A percentile compares a stretch with the other conserved stretches of the same genome.
Conservation (phyloP, 768 basidiomycete genomes). For the Auricularia sp. region DNA sequence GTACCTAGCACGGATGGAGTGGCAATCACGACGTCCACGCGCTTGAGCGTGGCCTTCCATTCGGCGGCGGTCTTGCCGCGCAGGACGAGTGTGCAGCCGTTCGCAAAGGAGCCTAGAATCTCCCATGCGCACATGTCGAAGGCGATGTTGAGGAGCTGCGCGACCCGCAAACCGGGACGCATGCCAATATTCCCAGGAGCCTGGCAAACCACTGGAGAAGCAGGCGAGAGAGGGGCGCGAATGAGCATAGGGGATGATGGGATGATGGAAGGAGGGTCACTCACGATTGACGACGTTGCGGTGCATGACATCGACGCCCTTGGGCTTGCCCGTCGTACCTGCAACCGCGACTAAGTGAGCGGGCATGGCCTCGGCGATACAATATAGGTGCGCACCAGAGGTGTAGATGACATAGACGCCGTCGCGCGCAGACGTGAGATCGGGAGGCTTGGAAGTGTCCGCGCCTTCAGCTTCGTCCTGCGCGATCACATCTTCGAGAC, state of each 20-base stretch:
- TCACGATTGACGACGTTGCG: conserved; percentile 13
- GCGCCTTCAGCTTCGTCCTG: conserved; percentile 5
- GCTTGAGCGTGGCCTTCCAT: conserved; percentile 12
- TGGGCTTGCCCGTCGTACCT: conserved; percentile 14
- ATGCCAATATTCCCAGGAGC: conserved; percentile 14
- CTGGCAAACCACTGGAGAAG: conserved; percentile 11
- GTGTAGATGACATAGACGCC: conserved; percentile 17
- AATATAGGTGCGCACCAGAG: conserved; percentile 6
- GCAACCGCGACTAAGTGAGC: background rate
- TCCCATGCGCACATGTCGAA: conserved; percentile 18
- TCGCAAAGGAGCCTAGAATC: conserved; percentile 13
- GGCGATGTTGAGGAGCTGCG: conserved; percentile 16
- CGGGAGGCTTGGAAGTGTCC: conserved; percentile 7
- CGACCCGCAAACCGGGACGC: conserved; percentile 15
- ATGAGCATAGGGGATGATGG: background rate
- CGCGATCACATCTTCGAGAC: conserved; percentile 8
- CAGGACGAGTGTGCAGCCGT: conserved; percentile 15
- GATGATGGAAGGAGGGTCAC: conserved; percentile 1
- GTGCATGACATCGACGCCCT: conserved; percentile 16
- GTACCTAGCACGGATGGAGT: conserved; percentile 13
- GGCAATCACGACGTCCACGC: conserved; percentile 14
- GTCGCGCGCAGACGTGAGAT: conserved; percentile 8
- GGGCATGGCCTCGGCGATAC: background rate
- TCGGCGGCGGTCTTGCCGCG: conserved; percentile 13
- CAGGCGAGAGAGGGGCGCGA: background rate